Conservation (phyloP, 805 yeast species). For the Saccharomycopsis amapae region DNA sequence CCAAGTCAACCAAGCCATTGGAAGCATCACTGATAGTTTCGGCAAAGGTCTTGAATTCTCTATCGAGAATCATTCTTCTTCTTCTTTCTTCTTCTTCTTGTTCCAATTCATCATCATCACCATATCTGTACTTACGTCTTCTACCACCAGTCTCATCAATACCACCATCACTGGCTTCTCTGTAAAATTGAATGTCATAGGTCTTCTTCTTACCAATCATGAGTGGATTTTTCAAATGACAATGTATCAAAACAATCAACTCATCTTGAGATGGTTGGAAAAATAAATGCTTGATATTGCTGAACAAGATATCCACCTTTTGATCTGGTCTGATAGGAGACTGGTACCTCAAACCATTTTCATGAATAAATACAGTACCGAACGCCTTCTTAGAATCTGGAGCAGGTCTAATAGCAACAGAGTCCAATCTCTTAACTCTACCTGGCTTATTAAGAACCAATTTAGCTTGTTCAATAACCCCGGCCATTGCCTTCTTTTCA, state of each 20-base stretch:
- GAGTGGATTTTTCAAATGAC: slow-evolving; percentile 86
- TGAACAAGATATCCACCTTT: slow-evolving; percentile 77
- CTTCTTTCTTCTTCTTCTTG: slow-evolving; percentile 98
- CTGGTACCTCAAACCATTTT: slow-evolving; percentile 92
- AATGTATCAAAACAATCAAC: slow-evolving; percentile 83
- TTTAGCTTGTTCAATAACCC: slow-evolving; percentile 87
- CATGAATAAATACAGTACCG: slow-evolving; percentile 85
- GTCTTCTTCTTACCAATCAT: slow-evolving; percentile 95
- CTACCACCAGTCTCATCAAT: slow-evolving; percentile 97
- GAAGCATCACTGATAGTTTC: slow-evolving; percentile 88
- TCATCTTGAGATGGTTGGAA: slow-evolving; percentile 97
- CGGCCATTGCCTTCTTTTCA: slow-evolving; percentile 87
- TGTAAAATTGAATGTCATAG: slow-evolving; percentile 88
- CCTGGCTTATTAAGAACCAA: slow-evolving; percentile 75
- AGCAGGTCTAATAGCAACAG: slow-evolving; percentile 86
- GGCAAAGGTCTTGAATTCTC: slow-evolving; percentile 83
- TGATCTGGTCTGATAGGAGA: slow-evolving; percentile 81
- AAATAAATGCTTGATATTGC: slow-evolving; percentile 86
- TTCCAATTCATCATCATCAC: slow-evolving; percentile 97
- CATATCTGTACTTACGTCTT: slow-evolving; percentile 77
- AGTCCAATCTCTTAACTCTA: slow-evolving; percentile 80
- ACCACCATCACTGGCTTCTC: slow-evolving; percentile 94
- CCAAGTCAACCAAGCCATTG: slow-evolving; percentile 76
- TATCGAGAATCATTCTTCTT: slow-evolving; percentile 82
- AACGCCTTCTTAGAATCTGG: slow-evolving; percentile 96